These are phyloP conservation scores for Cucurbita argyrosperma DNA, from an alignment of 306 rosid species.

Conservation along the genomic window DNA sequence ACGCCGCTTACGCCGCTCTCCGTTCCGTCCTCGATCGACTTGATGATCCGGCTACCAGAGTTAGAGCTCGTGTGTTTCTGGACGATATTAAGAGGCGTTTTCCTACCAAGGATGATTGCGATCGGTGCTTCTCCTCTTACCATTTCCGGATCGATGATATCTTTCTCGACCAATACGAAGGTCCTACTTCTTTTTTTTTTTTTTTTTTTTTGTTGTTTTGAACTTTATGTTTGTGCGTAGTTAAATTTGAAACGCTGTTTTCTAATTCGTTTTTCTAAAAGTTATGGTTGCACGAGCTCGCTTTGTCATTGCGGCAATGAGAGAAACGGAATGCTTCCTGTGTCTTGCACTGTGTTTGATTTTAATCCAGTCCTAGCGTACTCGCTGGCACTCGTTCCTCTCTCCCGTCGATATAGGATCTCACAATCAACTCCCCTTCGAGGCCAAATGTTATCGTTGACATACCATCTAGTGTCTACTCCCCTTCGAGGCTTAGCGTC, in stretches of 20 bases:
- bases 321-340: neutral
- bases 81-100: slow-evolving; percentile 62
- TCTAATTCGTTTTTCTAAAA: neutral
- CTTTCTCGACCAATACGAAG: slow-evolving; percentile 51
- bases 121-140: slow-evolving; percentile 46
- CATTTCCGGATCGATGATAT: slow-evolving; percentile 83
- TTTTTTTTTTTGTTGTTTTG: neutral
- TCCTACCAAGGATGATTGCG: slow-evolving; percentile 42
- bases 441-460: too few relatives aligned
- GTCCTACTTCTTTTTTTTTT: slow-evolving; percentile 12
- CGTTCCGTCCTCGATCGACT: slow-evolving; percentile 63
- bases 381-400: too few relatives aligned
- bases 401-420: too few relatives aligned
- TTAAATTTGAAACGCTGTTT: neutral
- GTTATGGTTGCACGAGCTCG: neutral
- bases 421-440: too few relatives aligned
- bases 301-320: neutral
- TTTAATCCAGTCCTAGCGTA: neutral
- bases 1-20: slow-evolving; percentile 60
- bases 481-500: too few relatives aligned
- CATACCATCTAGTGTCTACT: too few relatives aligned
- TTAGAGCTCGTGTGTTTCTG: slow-evolving; percentile 67
- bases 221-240: neutral
- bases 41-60: slow-evolving; percentile 58
- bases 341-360: neutral